Evolutionary conservation across 352 stramenopile species (phyloP), one percentile per base, ranked within the genome.

Genomic region (Globisporangium canariense): DNA sequence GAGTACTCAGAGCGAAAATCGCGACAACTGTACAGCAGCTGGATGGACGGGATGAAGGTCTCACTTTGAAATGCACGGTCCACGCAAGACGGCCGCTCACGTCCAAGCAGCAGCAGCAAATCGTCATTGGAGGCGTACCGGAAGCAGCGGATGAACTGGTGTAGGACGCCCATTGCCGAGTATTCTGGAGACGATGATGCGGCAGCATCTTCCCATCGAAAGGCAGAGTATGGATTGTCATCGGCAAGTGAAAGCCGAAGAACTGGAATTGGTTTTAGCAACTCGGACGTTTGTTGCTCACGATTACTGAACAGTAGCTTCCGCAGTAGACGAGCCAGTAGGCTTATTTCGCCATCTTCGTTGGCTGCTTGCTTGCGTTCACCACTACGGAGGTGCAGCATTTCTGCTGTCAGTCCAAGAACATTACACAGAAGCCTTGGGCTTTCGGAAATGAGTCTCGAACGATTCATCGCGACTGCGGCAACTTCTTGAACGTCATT

Each of bases 131-230:
- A 34, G 13, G 43, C 25, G 28, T 46, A 22, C 3, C 18, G 43
- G 25, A 67, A 63, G 46, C 62, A 67, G 14, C 62, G 54, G n/a
- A 50, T 22, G 11, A 43, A 52, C 28, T 67, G 62, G n/a, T 62
- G 53, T 45, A 62, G 54, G 25, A 63, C 43, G 0, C 22, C 32
- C 9, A 63, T 30, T n/a, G 41, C 6, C 8, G 34, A 11, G 4
- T 5, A 14, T 7, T 32, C 40, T 46, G 30, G 10, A 60, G 14
- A 22, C 2, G 18, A 54, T 6, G 36, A 60, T 14, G 22, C 8
- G 0, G 22, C 40, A 40, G 47, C 22, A 9, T 45, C 16, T 16
- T 61, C 40, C 41, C 43, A 62, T 45, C 34, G 3, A 2, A 55
- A 14, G 11, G 57, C 41, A 1, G 57, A 55, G 43, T 36, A 55